These are phyloP conservation scores for Alternaria brassicae DNA, from an alignment of 2,329 filamentous ascomycete genomes.

Conservation along the genomic window DNA sequence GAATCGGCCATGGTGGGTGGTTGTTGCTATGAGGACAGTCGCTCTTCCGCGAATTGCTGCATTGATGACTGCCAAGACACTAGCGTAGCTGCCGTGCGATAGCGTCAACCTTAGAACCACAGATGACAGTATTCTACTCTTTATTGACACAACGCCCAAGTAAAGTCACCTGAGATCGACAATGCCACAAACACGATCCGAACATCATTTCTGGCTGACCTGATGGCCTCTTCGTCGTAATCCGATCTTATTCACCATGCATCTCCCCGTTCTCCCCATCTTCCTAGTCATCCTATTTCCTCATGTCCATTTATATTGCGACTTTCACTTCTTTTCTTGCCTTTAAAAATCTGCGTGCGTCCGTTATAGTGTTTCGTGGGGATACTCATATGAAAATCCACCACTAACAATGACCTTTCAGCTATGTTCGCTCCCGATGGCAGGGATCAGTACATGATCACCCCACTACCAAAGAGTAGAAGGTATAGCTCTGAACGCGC, in stretches of 20 bases:
- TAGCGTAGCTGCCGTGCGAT: constrained; percentile 9
- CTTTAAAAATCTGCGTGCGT: not conserved
- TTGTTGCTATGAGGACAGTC: not conserved
- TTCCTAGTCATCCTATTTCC: not conserved
- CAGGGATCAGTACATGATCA: not conserved
- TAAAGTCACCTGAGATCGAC: not conserved
- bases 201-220: accelerated
- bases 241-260: not conserved
- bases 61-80: constrained; percentile 28
- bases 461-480: not conserved
- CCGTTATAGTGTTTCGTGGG: not conserved
- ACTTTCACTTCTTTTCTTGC: not conserved
- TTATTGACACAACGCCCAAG: not conserved
- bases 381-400: not conserved
- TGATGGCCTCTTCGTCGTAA: not conserved
- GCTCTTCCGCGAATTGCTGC: constrained; percentile 15
- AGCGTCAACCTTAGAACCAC: not conserved
- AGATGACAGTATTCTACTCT: too few relatives aligned
- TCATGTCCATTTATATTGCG: not conserved
- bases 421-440: not conserved
- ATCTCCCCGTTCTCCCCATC: not conserved
- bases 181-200: not conserved
- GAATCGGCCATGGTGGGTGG: constrained; percentile 32
- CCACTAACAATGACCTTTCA: not conserved
- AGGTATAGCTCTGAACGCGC: not conserved